These are phyloP conservation scores for Geotrichum klebahnii DNA, from an alignment of 1,139 yeast species.

Conservation along the genomic window DNA sequence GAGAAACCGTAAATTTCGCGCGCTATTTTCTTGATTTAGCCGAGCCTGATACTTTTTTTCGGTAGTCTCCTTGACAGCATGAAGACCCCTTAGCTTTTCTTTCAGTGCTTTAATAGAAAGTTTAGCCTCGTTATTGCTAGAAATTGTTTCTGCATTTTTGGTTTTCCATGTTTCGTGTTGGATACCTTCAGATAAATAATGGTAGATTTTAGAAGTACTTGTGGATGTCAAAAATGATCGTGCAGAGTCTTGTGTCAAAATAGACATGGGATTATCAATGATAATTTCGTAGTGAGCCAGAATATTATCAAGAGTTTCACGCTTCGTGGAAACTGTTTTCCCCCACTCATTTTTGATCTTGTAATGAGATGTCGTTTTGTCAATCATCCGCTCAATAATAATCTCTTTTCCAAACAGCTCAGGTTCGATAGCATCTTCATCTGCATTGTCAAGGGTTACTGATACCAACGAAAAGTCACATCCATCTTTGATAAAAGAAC, in stretches of 20 bases:
- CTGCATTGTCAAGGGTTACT: slow-evolving; percentile 56
- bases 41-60: slow-evolving; percentile 10
- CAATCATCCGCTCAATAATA: slow-evolving; percentile 54
- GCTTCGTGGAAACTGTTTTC: slow-evolving; percentile 55
- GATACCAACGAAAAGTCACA: slow-evolving; percentile 57
- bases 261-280: slow-evolving; percentile 88
- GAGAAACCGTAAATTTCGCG: not conserved
- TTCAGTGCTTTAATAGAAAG: slow-evolving; percentile 3
- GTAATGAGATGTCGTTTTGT: slow-evolving; percentile 48
- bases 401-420: slow-evolving; percentile 65
- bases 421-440: slow-evolving; percentile 59
- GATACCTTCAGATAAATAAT: slow-evolving; percentile 24
- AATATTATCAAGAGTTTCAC: slow-evolving; percentile 62
- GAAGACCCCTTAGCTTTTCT: slow-evolving; percentile 33
- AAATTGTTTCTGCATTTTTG: slow-evolving; percentile 5
- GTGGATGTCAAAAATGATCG: slow-evolving; percentile 79
- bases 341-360: slow-evolving; percentile 52
- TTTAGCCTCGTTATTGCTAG: slow-evolving; percentile 30
- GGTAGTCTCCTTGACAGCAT: slow-evolving; percentile 33
- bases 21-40: slow-evolving; percentile 6
- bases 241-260: slow-evolving; percentile 91
- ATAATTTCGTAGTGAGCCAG: slow-evolving; percentile 69
- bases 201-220: slow-evolving; percentile 36
- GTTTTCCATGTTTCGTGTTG: slow-evolving; percentile 19
- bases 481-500: slow-evolving; percentile 75